Evolutionary conservation across 208 protist species (phyloP).

Genomic region (Trypanosoma brucei): DNA sequence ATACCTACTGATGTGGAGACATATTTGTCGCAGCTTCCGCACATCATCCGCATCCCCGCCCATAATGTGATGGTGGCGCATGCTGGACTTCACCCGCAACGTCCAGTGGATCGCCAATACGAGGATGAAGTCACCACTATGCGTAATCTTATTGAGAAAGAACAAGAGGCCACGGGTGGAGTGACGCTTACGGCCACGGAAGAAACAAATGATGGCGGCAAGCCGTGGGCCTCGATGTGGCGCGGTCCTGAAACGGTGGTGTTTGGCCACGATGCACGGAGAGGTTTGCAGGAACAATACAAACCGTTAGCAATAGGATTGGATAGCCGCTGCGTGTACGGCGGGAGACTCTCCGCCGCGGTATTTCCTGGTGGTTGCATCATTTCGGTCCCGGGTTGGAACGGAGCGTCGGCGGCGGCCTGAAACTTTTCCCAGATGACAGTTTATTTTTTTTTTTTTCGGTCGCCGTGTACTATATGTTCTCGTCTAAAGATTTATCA

Average conservation of each 20-base stretch:
- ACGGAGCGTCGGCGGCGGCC: conserved; percentile 1
- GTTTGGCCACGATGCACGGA: conserved; percentile 81
- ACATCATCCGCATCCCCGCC: conserved; percentile 57
- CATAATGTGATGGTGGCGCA: conserved; percentile 66
- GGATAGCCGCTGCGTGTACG: conserved; percentile 73
- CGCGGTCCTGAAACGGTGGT: conserved; percentile 26
- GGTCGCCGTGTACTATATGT: neutral
- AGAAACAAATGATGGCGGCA: conserved; percentile 22
- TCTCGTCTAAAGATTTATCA: too few species aligned
- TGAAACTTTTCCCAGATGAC: conserved; percentile 2
- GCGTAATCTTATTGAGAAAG: conserved; percentile 39
- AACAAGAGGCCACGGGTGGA: neutral
- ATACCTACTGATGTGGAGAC: conserved; percentile 38
- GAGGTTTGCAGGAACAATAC: conserved; percentile 45
- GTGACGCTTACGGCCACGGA: conserved; percentile 32
- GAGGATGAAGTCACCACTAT: conserved; percentile 42
- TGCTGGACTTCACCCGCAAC: conserved; percentile 54
- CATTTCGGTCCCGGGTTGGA: conserved; percentile 52
- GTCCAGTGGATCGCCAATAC: conserved; percentile 37
- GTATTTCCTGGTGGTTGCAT: conserved; percentile 38
- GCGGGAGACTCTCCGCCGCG: conserved; percentile 50
- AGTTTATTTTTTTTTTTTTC: neutral
- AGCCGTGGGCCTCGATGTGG: conserved; percentile 47
- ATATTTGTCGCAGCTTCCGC: conserved; percentile 51
- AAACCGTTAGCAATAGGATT: conserved; percentile 58